Percentiles rank a stretch among this genome's conserved stretches.
These are phyloP conservation scores for Mycena vulgaris DNA, from an alignment of 768 basidiomycete species.

Conservation along the genomic window DNA sequence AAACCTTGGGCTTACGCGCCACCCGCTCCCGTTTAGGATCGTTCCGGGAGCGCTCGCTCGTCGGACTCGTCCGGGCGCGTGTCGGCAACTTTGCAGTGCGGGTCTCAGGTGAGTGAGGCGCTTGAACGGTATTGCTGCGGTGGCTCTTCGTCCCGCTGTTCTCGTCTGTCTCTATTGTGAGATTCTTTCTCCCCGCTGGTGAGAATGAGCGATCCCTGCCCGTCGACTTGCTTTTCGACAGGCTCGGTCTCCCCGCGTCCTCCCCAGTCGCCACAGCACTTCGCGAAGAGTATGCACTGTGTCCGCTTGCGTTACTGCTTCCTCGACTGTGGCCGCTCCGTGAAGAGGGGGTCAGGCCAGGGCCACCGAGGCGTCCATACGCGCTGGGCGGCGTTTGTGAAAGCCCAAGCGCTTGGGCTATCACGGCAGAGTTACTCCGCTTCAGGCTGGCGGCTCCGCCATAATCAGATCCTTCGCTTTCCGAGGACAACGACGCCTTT, in stretches of 20 bases:
- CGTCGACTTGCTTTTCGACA: conserved; percentile 54
- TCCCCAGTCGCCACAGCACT: conserved; percentile 41
- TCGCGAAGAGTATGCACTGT: conserved; percentile 50
- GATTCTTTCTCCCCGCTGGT: conserved; percentile 13
- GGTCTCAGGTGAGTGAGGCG: conserved; percentile 55
- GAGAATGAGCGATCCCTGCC: conserved; percentile 39
- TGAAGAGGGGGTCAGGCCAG: conserved; percentile 44
- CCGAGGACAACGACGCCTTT: conserved; percentile 15
- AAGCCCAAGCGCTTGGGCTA: conserved; percentile 62
- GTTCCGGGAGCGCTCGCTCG: conserved; percentile 44
- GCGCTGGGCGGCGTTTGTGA: conserved; percentile 58
- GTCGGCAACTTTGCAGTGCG: conserved; percentile 69
- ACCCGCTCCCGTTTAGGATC: conserved; percentile 46
- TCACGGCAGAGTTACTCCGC: conserved; percentile 53
- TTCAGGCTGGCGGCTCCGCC: conserved; percentile 17
- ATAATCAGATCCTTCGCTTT: conserved; percentile 25
- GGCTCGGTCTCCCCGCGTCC: conserved; percentile 37
- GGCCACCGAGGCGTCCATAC: conserved; percentile 57
- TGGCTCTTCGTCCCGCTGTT: conserved; percentile 24
- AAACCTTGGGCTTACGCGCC: conserved; percentile 60
- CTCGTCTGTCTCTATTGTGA: conserved; percentile 21
- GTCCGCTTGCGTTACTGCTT: conserved; percentile 47
- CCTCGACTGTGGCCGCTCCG: conserved; percentile 44
- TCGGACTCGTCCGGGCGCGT: conserved; percentile 68
- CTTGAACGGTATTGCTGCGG: conserved; percentile 33